Base-by-base conservation (phyloP, 331 rosid genomes). In the Arachis monticola region DNA sequence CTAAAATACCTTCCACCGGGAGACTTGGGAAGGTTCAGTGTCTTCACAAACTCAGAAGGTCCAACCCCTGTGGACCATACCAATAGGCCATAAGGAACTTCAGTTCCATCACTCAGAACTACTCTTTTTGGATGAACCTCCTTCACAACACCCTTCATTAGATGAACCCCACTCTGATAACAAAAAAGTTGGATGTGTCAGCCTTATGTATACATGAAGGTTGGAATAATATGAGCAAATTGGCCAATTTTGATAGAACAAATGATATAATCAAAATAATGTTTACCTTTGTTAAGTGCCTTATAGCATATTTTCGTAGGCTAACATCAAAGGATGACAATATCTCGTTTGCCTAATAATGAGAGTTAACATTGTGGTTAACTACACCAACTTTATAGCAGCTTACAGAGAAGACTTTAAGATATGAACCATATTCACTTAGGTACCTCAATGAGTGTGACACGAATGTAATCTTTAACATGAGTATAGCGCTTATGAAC, bases 1-100 rank as follows among this genome's bases (percentile, higher is more conserved):
- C 38, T 32, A 74, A 78, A 63, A 46, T 35, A 89, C 99, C 99
- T 88, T 81, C 99, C 99, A 82, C 97, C 99, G 5, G 97, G 92
- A 84, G 99, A 80, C 82, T 95, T 95, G 9, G 99, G 92, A 53
- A 95, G 84, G 41, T 87, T 86, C 70, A 88, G 31, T 10, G 93
- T 74, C 7, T 60, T 80, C 60, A 88, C 75, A 72, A 94, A 46
- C 52, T 92, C 64, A 14, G 99, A 92, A 22, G 99, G 97, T 66
- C 97, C 99, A 83, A 95, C 99, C 68, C 99, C 97, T 13, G 97
- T 95, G 50, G 99, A 92, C 99, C 99, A 95, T 58, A 95, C 99
- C 51, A 95, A 57, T 85, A 95, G 74, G 30, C 99, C 99, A 76
- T 86, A 95, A 52, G 99, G 97, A 74, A 95, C 97, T 83, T 92